Evolutionary conservation across 2,329 filamentous ascomycete species (phyloP).

Genomic region (Colletotrichum siamense): DNA sequence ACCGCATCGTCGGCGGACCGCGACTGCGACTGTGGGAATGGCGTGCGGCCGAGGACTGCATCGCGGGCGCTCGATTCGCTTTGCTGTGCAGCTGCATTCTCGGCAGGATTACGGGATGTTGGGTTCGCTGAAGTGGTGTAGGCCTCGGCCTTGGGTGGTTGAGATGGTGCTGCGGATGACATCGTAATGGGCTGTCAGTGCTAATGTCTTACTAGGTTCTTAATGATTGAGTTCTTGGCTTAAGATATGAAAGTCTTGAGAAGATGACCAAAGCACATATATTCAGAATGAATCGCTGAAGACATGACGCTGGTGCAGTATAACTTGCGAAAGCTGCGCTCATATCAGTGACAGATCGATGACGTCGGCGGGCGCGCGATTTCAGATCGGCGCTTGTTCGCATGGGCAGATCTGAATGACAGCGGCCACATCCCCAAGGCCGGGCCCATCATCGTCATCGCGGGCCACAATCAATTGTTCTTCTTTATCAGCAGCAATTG

Average conservation of each 20-base stretch:
- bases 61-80: slow-evolving; percentile 4
- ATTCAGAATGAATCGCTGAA: not conserved
- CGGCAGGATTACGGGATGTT: not conserved
- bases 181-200: not conserved
- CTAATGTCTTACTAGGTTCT: not conserved
- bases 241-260: fast-evolving
- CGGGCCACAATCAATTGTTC: not conserved
- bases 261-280: not conserved
- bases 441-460: not conserved
- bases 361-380: slow-evolving; percentile 17
- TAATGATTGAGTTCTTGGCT: not conserved
- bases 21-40: slow-evolving; percentile 4
- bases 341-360: slow-evolving; percentile 19
- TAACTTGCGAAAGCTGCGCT: not conserved
- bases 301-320: not conserved
- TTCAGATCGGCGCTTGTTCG: slow-evolving; percentile 14
- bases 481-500: not conserved
- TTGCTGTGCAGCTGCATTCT: not conserved
- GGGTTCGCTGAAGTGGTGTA: slow-evolving; percentile 11
- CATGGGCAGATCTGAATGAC: not conserved
- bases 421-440: not conserved
- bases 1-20: slow-evolving; percentile 15
- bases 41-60: slow-evolving; percentile 9
- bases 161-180: slow-evolving; percentile 4
- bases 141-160: slow-evolving; percentile 14